Evolutionary conservation across 1,139 yeast genomes (phyloP), one percentile per base, ranked within the genome.

Genomic region (Pichia sp.): DNA sequence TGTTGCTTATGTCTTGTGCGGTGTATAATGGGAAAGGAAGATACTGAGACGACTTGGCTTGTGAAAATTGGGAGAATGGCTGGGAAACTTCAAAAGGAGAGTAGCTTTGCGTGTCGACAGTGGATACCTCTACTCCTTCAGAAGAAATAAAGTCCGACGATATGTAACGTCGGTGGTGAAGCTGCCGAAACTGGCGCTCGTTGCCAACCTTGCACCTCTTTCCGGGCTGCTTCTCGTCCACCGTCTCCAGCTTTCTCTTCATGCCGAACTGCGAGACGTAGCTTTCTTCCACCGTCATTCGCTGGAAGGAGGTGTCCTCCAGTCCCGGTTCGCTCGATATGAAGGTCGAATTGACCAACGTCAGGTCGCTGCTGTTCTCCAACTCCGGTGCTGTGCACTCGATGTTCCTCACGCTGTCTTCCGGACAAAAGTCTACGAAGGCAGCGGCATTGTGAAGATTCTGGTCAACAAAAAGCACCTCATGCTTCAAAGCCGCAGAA

Each of bases 81-180:
- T 26, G 36, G 4, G 32, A 30, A 11, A n/a, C 10, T 16, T 15
- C 48, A 16, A 8, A 30, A 7, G 30, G 26, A 7, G 48, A 31
- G n/a, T 7, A 13, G 38, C 6, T 11, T 13, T 45, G 40, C 13
- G 34, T 46, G 23, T 46, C 45, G 5, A 34, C 8, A 5, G 31
- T 36, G 19, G 5, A 8, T 30, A 11, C 10, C 4, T 36, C 34
- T 5, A 38, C 16, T 19, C 11, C 43, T 15, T 50, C 52, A 3
- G 49, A 45, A 11, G 52, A 50, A 15, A 50, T 44, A 29, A 50
- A 34, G 41, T 50, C 49, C 3, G 52, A 50, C 10, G 52, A 50
- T 2, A 50, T 43, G 23, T 19, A 43, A 3, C n/a, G 42, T 13
- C n/a, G 40, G n/a, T 11, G 10, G n/a, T 36, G 15, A 36, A 10